Evolutionary conservation across 1,284 basidiomycete genomes (phyloP).

Genomic region (Papiliotrema fonsecae): DNA sequence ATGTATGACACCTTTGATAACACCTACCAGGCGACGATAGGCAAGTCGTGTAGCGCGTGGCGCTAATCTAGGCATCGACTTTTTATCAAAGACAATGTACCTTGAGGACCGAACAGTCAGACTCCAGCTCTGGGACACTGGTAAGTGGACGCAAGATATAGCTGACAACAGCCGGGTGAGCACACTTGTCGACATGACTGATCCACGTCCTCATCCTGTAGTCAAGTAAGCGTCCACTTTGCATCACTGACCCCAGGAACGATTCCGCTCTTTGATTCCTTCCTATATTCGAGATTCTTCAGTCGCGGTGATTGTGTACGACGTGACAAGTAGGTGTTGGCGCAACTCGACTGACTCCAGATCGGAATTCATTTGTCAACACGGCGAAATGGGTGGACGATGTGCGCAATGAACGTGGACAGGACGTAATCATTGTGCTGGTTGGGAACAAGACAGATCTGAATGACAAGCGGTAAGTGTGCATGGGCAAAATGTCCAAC

Average conservation of each 20-base stretch:
- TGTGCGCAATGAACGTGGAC: conserved; percentile 92
- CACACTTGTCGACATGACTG: neutral
- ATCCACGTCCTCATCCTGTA: neutral
- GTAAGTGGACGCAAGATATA: too few relatives aligned
- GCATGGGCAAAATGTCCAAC: too few relatives aligned
- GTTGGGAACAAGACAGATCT: conserved; percentile 99
- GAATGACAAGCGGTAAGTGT: conserved; percentile 39
- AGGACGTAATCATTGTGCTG: conserved; percentile 96
- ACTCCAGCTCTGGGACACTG: conserved; percentile 98
- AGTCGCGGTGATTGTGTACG: conserved; percentile 96
- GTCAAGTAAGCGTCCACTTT: neutral
- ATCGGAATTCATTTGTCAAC: conserved; percentile 92
- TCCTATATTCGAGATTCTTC: conserved; percentile 99
- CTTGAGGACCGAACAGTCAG: conserved; percentile 97
- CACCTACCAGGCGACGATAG: conserved; percentile 99
- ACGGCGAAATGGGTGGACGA: conserved; percentile 99
- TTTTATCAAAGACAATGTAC: conserved; percentile 99
- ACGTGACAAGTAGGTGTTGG: conserved; percentile 84
- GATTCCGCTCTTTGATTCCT: conserved; percentile 95
- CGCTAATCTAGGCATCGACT: conserved; percentile 69
- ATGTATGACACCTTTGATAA: conserved; percentile 99
- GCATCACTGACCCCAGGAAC: conserved; percentile 59
- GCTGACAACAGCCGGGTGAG: conserved; percentile 37
- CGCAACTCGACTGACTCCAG: conserved; percentile 49
- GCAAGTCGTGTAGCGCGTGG: conserved; percentile 11